phyloP scores from a whole-genome alignment of 2,329 filamentous ascomycete genomes.

The Pseudogymnoascus sp. region DNA sequence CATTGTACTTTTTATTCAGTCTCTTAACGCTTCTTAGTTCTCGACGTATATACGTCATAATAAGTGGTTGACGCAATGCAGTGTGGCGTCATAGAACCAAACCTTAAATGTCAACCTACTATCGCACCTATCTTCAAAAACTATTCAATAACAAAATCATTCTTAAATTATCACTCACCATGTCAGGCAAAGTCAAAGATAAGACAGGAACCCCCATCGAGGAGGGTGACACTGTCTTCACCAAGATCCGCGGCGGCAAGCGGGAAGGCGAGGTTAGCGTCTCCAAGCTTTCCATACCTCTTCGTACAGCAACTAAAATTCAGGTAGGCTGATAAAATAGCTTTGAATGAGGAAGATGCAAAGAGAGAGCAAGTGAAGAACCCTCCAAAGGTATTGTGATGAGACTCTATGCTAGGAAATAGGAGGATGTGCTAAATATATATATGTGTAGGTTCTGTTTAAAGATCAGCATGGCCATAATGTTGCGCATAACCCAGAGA shows the following conservation, averaged over 20 bases:
- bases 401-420: not conserved
- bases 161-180: not conserved
- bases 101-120: not conserved
- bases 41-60: not conserved
- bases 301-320: not conserved
- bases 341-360: slow-evolving; percentile 29
- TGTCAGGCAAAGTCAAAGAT: slow-evolving; percentile 17
- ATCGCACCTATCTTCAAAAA: too few relatives aligned
- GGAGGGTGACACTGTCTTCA: slow-evolving; percentile 34
- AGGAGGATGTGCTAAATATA: not conserved
- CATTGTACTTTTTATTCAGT: not conserved
- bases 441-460: slow-evolving; percentile 28
- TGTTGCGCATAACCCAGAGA: slow-evolving; percentile 33
- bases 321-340: slow-evolving; percentile 31
- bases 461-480: slow-evolving; percentile 32
- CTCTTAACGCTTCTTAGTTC: not conserved
- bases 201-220: slow-evolving; percentile 32
- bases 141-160: not conserved
- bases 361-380: slow-evolving; percentile 32
- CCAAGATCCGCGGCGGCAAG: slow-evolving; percentile 32
- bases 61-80: not conserved
- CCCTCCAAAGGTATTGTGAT: slow-evolving; percentile 32
- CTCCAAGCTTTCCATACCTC: not conserved
- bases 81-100: not conserved
- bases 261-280: slow-evolving; percentile 30